A percentile compares a stretch with the other conserved stretches of the same genome.
These are phyloP conservation scores for Globisporangium paroecandrum DNA, from an alignment of 352 stramenopile species.

Conservation along the genomic window DNA sequence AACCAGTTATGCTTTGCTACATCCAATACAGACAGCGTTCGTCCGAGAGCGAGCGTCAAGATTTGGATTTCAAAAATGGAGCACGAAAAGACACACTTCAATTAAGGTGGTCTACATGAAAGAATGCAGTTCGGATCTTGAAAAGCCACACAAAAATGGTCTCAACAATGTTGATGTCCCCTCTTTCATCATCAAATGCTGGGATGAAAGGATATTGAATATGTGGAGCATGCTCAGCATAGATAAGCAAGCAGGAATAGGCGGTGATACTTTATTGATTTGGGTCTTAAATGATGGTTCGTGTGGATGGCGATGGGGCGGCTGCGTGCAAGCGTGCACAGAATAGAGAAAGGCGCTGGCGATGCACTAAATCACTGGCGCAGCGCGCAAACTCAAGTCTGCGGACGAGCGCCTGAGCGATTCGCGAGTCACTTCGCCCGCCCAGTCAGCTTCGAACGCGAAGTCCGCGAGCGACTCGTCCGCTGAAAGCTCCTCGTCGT, in stretches of 20 bases:
- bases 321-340: background rate
- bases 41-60: background rate
- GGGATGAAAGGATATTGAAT: too few species aligned
- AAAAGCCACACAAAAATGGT: background rate
- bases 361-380: conserved; percentile 3
- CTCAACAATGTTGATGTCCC: background rate
- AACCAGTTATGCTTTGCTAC: background rate
- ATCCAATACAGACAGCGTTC: too few species aligned
- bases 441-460: conserved; percentile 82
- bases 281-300: conserved; percentile 3
- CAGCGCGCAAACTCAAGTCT: conserved; percentile 2
- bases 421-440: conserved; percentile 24
- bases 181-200: background rate
- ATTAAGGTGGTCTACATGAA: conserved; percentile 1
- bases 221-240: background rate
- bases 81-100: background rate
- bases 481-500: conserved; percentile 22
- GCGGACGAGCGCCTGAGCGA: conserved; percentile 2
- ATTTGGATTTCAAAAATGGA: background rate
- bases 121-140: background rate
- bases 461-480: conserved; percentile 57
- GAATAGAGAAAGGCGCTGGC: background rate
- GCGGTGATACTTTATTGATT: conserved; percentile 2
- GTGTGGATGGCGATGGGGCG: background rate
- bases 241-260: background rate